Evolutionary conservation across 31 red algal species (phyloP).

Genomic region (Bonnemaisonia californica): DNA sequence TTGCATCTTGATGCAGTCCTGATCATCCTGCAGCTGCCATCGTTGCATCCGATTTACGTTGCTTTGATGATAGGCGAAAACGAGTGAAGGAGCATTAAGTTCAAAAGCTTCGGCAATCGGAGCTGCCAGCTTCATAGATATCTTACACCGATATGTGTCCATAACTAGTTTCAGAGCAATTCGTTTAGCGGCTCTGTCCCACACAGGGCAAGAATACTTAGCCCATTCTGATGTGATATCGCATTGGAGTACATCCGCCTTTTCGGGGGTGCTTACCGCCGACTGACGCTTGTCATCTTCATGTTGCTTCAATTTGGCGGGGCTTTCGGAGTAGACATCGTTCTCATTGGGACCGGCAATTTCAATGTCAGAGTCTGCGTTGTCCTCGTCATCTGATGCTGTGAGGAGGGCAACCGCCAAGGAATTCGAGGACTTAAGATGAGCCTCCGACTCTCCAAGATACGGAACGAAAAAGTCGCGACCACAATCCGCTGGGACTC

Average conservation of each 20-base stretch:
- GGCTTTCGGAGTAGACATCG: background rate
- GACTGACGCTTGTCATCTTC: background rate
- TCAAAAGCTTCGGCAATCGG: constrained; percentile 3
- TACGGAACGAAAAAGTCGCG: constrained; percentile 62
- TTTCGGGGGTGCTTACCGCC: too few relatives aligned
- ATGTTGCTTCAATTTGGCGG: background rate
- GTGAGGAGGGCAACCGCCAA: constrained; percentile 43
- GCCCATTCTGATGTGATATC: background rate
- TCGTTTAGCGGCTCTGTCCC: constrained; percentile 56
- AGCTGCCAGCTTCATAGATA: background rate
- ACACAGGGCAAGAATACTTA: constrained; percentile 30
- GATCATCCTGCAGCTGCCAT: background rate
- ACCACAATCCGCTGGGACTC: constrained; percentile 35
- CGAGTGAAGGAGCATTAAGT: background rate
- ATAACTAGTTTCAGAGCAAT: constrained; percentile 29
- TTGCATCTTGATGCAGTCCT: background rate
- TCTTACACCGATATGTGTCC: background rate
- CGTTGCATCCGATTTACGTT: background rate
- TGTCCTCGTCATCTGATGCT: constrained; percentile 25
- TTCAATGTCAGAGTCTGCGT: constrained; percentile 59
- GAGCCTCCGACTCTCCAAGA: constrained; percentile 59
- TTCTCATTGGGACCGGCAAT: constrained; percentile 20
- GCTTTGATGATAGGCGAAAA: background rate
- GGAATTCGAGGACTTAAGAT: constrained; percentile 52
- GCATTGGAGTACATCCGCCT: too few relatives aligned